Base-by-base conservation (phyloP, 2,329 filamentous ascomycete genomes). In the Fusarium domesticum region DNA sequence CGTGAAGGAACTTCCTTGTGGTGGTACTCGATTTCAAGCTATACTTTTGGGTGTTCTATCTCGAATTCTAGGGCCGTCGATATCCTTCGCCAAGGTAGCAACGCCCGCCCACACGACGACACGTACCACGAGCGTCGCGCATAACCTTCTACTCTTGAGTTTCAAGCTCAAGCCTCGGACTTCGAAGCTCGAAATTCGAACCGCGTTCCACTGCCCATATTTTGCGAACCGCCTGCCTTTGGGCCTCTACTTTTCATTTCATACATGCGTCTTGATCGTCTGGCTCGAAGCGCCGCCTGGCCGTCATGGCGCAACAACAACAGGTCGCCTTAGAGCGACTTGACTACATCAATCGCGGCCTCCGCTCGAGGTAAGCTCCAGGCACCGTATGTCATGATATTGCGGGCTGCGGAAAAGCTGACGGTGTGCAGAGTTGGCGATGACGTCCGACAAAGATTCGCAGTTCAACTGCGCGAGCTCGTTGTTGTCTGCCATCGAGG, bases 401-500 rank as follows among this genome's bases (percentile, higher is more conserved):
- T 16, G 19, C 28, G 16, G 35, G 14, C 19, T 28, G 15, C 18
- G 16, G 4, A 16, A 35, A 39, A 19, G 37, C 57, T 63, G 43
- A 62, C 45, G 15, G n/a, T 14, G 14, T 16, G n/a, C 37, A 70
- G 68, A 18, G 52, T 50, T 16, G 58, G 58, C 48, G 78, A 82
- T 52, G 74, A 80, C 55, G 64, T 71, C 35, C 70, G 76, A 46
- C 76, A 76, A 56, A 70, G 77, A 55, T 72, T 75, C 15, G 78
- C 78, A 30, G 63, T 69, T 35, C 72, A 79, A 62, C 69, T 83
- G 41, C 70, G 75, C 50, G 77, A 81, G 43, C 68, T 81, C 35
- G 77, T 82, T 14, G 69, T 67, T 8, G 64, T 75, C 11, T 79
- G 75, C 52, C 76, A 81, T 52, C 71, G 78, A 73, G 78, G 78